Evolutionary conservation across 495 filamentous ascomycete species (phyloP).

Genomic region (Penicillium fimorum): DNA sequence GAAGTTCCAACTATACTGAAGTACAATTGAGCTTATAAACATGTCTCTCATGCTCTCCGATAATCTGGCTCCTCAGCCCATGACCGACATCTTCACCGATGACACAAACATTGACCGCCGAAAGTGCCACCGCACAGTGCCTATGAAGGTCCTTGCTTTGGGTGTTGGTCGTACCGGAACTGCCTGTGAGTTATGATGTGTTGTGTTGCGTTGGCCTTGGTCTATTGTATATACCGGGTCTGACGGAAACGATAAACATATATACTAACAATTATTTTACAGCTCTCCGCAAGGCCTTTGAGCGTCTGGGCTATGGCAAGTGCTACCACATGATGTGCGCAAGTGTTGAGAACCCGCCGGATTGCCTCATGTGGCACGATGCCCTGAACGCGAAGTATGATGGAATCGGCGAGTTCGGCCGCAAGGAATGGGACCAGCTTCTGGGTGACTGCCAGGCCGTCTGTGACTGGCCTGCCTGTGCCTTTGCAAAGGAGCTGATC

Average conservation of each 20-base stretch:
- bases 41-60: conserved; percentile 47
- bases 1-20: background rate
- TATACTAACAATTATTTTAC: conserved; percentile 16
- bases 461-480: conserved; percentile 64
- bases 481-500: conserved; percentile 65
- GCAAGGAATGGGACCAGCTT: conserved; percentile 66
- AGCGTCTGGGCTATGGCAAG: conserved; percentile 58
- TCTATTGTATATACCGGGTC: conserved; percentile 1
- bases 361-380: conserved; percentile 63
- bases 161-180: conserved; percentile 67
- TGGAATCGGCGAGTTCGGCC: conserved; percentile 57
- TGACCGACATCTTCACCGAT: conserved; percentile 48
- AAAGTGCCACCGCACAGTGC: conserved; percentile 60
- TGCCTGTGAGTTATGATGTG: conserved; percentile 50
- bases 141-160: conserved; percentile 64
- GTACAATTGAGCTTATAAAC: conserved; percentile 12
- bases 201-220: background rate
- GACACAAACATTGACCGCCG: conserved; percentile 63
- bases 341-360: conserved; percentile 58
- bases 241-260: background rate
- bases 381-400: conserved; percentile 65
- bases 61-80: conserved; percentile 45
- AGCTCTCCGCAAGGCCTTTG: conserved; percentile 60
- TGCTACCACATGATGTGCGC: conserved; percentile 69
- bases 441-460: conserved; percentile 65